Evolutionary conservation across 108 stramenopile genomes (phyloP), one percentile per base, ranked within the genome.

Genomic region (Skeletonema menzelii): DNA sequence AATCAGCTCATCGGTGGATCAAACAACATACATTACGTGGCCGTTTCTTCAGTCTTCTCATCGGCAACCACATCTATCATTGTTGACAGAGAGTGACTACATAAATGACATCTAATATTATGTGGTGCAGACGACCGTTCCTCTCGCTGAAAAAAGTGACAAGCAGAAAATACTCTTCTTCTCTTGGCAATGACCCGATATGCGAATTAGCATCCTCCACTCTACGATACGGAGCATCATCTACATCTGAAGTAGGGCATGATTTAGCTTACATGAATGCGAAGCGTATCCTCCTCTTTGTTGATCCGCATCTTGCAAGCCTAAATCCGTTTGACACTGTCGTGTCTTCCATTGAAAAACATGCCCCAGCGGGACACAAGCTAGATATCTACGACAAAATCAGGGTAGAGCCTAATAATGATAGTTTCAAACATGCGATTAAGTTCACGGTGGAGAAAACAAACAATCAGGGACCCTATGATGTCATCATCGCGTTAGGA

Each of bases 401-500:
- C 11, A 71, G 79, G 14, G 83, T 83, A 3, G 86, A 86, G 24
- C 81, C 81, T 22, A 76, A 58, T 56, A 82, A 82, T 56, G 63
- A 81, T 56, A 81, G 75, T 47, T 86, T 84, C 72, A 65, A 66
- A 57, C 77, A 69, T 28, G 82, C 86, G 14, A 83, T 84, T 67
- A 62, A 76, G 4, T 86, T 59, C 60, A 75, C 79, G 76, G 28
- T 72, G 1, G n/a, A 22, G 24, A 49, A 79, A 56, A 57, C 58
- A 2, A 5, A 37, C 15, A 27, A 49, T 12, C 28, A 71, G 55
- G 70, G 70, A 13, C 19, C 73, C 0, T 84, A 84, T 35, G 83
- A 86, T 70, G 77, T 75, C 46, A 63, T 84, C n/a, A 71, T 89
- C 34, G 88, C 88, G n/a, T 67, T 88, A 3, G 88, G 88, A 6